These are phyloP conservation scores for Salix dunnii DNA, from an alignment of 345 rosid species.

Conservation along the genomic window DNA sequence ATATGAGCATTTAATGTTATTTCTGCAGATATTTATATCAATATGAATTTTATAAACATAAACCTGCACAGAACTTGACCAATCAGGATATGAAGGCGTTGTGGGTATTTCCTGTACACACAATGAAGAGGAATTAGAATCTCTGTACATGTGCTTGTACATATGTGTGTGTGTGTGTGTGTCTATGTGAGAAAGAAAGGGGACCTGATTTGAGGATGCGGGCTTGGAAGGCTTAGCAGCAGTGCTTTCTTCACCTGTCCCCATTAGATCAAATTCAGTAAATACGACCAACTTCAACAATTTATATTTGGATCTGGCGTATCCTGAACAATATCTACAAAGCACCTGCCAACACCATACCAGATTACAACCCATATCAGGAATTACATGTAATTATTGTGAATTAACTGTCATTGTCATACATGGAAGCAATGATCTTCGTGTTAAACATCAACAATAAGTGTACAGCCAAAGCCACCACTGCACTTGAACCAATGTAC, in stretches of 20 bases:
- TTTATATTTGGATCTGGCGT: constrained; percentile 6
- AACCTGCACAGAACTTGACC: constrained; percentile 94
- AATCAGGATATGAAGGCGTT: constrained; percentile 70
- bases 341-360: constrained; percentile 24
- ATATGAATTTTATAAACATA: constrained; percentile 15
- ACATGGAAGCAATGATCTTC: background rate
- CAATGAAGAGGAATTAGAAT: constrained; percentile 12
- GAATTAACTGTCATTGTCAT: background rate
- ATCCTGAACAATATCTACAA: constrained; percentile 11
- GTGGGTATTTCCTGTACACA: constrained; percentile 61
- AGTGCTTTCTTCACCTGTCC: constrained; percentile 70
- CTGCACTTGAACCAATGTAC: background rate
- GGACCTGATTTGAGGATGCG: constrained; percentile 68
- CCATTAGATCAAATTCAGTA: constrained; percentile 41
- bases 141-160: background rate
- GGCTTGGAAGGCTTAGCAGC: constrained; percentile 70
- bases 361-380: constrained; percentile 10
- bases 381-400: constrained; percentile 1
- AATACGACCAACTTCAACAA: constrained; percentile 11
- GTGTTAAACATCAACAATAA: background rate
- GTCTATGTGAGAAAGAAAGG: background rate
- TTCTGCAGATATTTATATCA: background rate
- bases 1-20: constrained; percentile 18
- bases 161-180: background rate
- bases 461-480: background rate